Evolutionary conservation across 2,329 filamentous ascomycete genomes (phyloP).

Genomic region (Sarocladiaceae sp.): DNA sequence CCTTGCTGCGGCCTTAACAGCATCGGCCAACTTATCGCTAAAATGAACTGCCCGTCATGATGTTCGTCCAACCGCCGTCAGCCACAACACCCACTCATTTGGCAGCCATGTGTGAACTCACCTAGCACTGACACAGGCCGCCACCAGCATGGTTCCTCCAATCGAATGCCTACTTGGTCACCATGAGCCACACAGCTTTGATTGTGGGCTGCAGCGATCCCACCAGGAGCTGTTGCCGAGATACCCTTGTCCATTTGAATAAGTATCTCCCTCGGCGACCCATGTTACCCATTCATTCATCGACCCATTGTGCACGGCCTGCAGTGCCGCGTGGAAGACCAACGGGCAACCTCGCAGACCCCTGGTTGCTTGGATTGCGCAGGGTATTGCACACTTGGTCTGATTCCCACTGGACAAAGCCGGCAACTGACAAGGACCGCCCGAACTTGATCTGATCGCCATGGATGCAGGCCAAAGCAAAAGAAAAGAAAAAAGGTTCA

Average conservation of each 20-base stretch:
- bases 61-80: background rate
- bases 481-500: background rate
- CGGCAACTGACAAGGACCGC: background rate
- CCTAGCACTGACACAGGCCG: constrained; percentile 7
- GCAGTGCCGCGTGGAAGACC: background rate
- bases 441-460: background rate
- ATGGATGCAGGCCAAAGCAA: background rate
- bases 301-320: background rate
- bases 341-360: background rate
- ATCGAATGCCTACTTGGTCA: background rate
- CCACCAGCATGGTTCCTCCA: background rate
- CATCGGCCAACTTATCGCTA: too few relatives aligned
- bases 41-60: background rate
- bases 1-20: too few relatives aligned
- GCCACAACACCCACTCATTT: background rate
- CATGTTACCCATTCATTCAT: background rate
- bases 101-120: constrained; percentile 9
- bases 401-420: too few relatives aligned
- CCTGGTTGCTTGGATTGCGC: background rate
- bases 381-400: background rate
- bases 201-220: background rate
- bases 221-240: constrained; percentile 2
- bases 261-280: background rate
- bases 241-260: background rate
- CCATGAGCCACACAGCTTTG: background rate